Conservation (phyloP, 2,329 filamentous ascomycete genomes). For the Fusarium staphyleae region DNA sequence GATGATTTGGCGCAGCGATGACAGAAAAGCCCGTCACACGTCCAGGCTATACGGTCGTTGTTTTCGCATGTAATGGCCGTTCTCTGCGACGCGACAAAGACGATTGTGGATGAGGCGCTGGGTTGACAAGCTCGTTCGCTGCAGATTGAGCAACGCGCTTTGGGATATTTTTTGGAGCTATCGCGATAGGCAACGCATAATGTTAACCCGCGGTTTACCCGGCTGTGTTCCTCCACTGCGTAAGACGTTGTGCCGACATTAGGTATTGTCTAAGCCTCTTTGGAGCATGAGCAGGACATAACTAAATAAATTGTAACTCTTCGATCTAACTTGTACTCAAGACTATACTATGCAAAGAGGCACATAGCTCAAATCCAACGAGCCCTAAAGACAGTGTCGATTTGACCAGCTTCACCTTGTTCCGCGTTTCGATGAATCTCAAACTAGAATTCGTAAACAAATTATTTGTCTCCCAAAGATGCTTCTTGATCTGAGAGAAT, state of each 20-base stretch:
- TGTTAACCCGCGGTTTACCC: slow-evolving; percentile 39
- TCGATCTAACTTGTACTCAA: too few relatives aligned
- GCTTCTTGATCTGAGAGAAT: slow-evolving; percentile 12
- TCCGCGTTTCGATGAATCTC: not conserved
- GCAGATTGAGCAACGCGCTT: slow-evolving; percentile 31
- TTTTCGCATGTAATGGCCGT: slow-evolving; percentile 22
- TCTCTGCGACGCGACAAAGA: slow-evolving; percentile 18
- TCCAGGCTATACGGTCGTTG: slow-evolving; percentile 1
- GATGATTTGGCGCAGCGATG: slow-evolving; percentile 19
- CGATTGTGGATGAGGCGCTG: slow-evolving; percentile 24
- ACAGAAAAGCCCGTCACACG: slow-evolving; percentile 9
- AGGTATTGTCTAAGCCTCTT: not conserved
- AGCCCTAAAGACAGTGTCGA: too few relatives aligned
- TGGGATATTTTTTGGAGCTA: slow-evolving; percentile 43
- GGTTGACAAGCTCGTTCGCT: slow-evolving; percentile 29
- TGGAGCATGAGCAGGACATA: not conserved
- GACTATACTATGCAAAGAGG: too few relatives aligned
- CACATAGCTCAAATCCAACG: too few relatives aligned
- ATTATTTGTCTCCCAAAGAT: slow-evolving; percentile 13
- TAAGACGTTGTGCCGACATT: not conserved
- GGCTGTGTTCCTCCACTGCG: slow-evolving; percentile 2
- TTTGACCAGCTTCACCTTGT: too few relatives aligned
- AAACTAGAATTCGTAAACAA: slow-evolving; percentile 6
- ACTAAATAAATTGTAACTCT: not conserved
- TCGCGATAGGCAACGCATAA: slow-evolving; percentile 34